Evolutionary conservation across 139 green algal genomes (phyloP), one percentile per base, ranked within the genome.

Genomic region (Desmodesmus armatus): DNA sequence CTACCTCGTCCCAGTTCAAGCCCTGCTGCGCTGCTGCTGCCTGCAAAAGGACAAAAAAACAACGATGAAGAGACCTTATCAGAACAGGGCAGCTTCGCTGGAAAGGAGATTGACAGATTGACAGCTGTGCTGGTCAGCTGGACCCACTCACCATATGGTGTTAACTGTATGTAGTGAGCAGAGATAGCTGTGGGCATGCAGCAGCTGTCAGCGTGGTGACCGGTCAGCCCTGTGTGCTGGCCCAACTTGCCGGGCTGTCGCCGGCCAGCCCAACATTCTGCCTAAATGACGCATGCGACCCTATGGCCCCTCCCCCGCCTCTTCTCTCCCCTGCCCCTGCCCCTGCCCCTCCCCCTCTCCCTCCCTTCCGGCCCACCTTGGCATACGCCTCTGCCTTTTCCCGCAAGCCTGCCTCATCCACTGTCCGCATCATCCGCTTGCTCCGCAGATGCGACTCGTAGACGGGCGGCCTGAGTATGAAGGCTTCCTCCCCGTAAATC

Each of bases 401-500:
- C 67, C 93, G 86, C 58, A 98, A 82, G 23, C 92, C 90, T 37
- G 84, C 87, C 23, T 92, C 75, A 82, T 96, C 88, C 0, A 95
- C 85, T 41, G 90, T 40, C 76, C 93, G 92, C 0, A 75, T 75
- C 77, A 94, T 89, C 33, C 89, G 88, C 27, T 87, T 79, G 27
- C 74, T 81, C 2, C 90, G 75, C 2, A 95, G 87, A 21, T 98
- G 91, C 3, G 92, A 96, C 83, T 87, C 92, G 69, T 94, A 98
- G 7, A 95, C 33, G 0, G 94, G 87, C 5, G 82, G 85, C 35
- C 87, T 87, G 70, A 97, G 43, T 27, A 91, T 55, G 80, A 98
- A 98, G 0, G 93, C 89, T 2, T 96, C 88, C 21, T 98, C 93
- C 3, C 95, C 95, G 70, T 97, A 98, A 35, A 97, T 95, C 6